Evolutionary conservation across 2,329 filamentous ascomycete species (phyloP), one percentile per base, ranked within the genome.

Genomic region (Trichoderma aggressivum): DNA sequence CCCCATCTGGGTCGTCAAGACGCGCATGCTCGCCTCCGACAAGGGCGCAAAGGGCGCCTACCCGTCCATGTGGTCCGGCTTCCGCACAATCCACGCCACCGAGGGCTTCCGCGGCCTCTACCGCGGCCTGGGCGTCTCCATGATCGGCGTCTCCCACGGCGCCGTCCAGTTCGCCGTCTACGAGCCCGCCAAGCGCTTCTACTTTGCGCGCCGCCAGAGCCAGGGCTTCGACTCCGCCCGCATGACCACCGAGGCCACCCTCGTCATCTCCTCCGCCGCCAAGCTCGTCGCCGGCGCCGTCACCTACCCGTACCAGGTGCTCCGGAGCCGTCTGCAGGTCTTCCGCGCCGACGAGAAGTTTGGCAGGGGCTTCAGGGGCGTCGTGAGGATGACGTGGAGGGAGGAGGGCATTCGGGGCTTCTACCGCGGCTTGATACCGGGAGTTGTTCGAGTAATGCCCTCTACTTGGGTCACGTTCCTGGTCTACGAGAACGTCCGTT

Each of bases 1-100:
- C 79, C 96, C 96, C 3, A 91, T 99, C 76, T 99, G 96, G 96
- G 96, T 99, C 3, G 90, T 99, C 80, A 98, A 98, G 85, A 98
- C 95, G 10, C 92, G 96, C 74, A 98, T 99, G 94, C 86, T 98
- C 28, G 94, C 94, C 34, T 94, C 93, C 5, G 93, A 96, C 75
- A 88, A 89, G 63, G 85, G 88, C 69, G 86, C 89, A 7, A 88
- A 86, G 2, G 94, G 94, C 16, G 96, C 95, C 1, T 99, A 99
- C 81, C 86, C 88, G 18, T 91, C 89, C 74, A 93, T 98, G 85
- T 83, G 86, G 74, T 86, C 90, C 62, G 96, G 96, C 32, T 87
- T 90, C 2, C 81, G 80, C 47, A 86, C 89, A 58, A 88, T 99
- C 24, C 87, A 90, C 76, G 82, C 81, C 21, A 86, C 86, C 3